Conservation (phyloP, 179 eudicot species). For the Silene noctiflora region DNA sequence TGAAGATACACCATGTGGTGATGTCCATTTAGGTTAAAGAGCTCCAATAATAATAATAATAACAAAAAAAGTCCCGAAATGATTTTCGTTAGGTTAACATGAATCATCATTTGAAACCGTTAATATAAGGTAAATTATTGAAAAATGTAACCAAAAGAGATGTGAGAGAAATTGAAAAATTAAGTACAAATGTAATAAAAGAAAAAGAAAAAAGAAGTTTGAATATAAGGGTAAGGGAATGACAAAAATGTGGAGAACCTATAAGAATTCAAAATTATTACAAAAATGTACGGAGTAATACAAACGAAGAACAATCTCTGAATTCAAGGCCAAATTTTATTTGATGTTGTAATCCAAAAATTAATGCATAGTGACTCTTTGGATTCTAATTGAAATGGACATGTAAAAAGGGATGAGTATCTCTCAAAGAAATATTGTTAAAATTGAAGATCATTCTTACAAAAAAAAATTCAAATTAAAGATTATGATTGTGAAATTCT, state of each 20-base stretch:
- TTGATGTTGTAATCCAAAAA: too few relatives aligned
- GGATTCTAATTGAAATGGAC: too few relatives aligned
- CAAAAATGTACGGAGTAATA: background rate
- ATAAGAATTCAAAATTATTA: background rate
- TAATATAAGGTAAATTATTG: background rate
- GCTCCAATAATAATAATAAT: background rate
- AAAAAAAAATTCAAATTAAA: too few relatives aligned
- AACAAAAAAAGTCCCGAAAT: background rate
- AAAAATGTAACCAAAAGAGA: background rate
- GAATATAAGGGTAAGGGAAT: background rate
- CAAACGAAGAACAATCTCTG: too few relatives aligned
- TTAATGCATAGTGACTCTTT: too few relatives aligned
- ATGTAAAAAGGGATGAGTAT: too few relatives aligned
- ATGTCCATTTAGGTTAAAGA: background rate
- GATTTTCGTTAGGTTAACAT: background rate
- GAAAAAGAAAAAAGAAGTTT: background rate
- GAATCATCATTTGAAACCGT: background rate
- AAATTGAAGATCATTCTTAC: too few relatives aligned
- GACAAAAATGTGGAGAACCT: background rate
- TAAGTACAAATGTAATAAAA: background rate
- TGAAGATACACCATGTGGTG: background rate
- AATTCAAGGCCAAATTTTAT: background rate
- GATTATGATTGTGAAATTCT: too few relatives aligned
- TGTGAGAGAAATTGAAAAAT: background rate
- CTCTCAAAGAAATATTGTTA: too few relatives aligned